Conservation (phyloP, 2,329 filamentous ascomycete species). For the Fusarium coicis region DNA sequence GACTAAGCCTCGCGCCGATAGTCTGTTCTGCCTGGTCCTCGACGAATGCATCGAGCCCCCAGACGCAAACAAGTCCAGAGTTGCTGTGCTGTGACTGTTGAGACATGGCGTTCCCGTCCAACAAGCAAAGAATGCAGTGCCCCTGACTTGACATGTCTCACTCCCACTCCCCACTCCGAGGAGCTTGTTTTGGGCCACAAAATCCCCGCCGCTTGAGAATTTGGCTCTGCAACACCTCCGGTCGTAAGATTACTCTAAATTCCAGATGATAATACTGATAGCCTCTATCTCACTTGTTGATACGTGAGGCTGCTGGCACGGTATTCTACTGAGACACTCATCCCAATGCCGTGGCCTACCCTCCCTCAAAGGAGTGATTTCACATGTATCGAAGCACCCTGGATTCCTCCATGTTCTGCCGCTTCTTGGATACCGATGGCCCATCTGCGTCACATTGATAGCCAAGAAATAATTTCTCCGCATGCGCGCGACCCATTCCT, state of each 20-base stretch:
- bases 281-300: neutral
- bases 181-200: conserved; percentile 4
- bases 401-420: neutral
- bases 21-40: neutral
- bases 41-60: conserved; percentile 35
- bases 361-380: conserved; percentile 26
- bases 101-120: conserved; percentile 38
- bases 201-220: conserved; percentile 20
- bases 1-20: conserved; percentile 15
- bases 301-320: neutral
- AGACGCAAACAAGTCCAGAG: neutral
- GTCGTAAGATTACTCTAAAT: conserved; percentile 37
- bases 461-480: conserved; percentile 21
- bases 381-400: neutral
- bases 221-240: conserved; percentile 1
- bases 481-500: conserved; percentile 25
- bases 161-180: conserved; percentile 2
- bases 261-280: conserved; percentile 22
- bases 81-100: conserved; percentile 22
- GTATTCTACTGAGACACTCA: conserved; percentile 24
- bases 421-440: neutral
- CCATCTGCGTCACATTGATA: neutral
- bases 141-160: conserved; percentile 41
- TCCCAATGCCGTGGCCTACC: conserved; percentile 1
- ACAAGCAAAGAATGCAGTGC: conserved; percentile 38